Percentiles rank a stretch among this genome's conserved stretches.
phyloP scores from a whole-genome alignment of 768 basidiomycete species.

The Amanita exitialis region DNA sequence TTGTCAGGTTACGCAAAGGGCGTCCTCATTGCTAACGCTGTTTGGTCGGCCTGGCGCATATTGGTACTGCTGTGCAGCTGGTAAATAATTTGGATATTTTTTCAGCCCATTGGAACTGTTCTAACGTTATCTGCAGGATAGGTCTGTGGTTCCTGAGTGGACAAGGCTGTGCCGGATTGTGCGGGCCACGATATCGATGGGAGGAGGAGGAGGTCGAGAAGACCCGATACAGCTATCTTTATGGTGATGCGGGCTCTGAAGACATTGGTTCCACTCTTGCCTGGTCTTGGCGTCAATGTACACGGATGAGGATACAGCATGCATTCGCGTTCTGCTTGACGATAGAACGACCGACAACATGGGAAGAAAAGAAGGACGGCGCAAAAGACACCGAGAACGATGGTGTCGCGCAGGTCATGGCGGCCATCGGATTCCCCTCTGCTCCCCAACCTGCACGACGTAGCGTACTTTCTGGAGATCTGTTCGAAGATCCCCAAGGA shows the following conservation, averaged over 20 bases:
- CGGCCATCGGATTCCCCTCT: constrained; percentile 44
- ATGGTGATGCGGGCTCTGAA: constrained; percentile 38
- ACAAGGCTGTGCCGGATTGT: constrained; percentile 70
- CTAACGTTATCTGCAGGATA: constrained; percentile 32
- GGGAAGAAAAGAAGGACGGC: constrained; percentile 23
- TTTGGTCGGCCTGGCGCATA: constrained; percentile 71
- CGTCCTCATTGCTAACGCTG: constrained; percentile 68
- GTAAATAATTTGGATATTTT: constrained; percentile 28
- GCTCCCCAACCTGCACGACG: constrained; percentile 45
- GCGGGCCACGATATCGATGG: constrained; percentile 78
- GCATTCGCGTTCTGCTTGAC: constrained; percentile 73
- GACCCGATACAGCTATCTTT: constrained; percentile 28
- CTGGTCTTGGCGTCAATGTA: constrained; percentile 75
- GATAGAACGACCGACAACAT: constrained; percentile 20
- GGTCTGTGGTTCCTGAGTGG: constrained; percentile 75
- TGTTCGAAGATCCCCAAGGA: constrained; percentile 48
- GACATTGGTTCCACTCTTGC: constrained; percentile 36
- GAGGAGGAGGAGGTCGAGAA: constrained; percentile 72
- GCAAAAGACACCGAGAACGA: constrained; percentile 16
- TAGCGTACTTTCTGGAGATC: constrained; percentile 48
- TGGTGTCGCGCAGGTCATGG: constrained; percentile 48
- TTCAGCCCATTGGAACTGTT: not conserved
- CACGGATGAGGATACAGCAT: constrained; percentile 62
- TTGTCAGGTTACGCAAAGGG: constrained; percentile 73
- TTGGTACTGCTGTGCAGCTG: constrained; percentile 63